Evolutionary conservation across 2,329 filamentous ascomycete genomes (phyloP).

Genomic region (Cephalotrichum gorgonifer): DNA sequence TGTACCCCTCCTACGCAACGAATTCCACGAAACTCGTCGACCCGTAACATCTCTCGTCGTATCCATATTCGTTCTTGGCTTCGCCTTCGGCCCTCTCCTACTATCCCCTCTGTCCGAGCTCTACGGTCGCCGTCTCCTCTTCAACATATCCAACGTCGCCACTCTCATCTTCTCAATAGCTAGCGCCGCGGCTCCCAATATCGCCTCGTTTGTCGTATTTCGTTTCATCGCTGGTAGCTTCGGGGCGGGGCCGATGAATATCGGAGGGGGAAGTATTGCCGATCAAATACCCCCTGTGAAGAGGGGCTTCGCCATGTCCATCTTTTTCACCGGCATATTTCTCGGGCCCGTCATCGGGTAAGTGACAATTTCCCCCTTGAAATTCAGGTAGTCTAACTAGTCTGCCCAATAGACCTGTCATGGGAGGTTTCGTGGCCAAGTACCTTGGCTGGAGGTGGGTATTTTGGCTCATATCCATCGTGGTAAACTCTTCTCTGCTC

Average conservation of each 20-base stretch:
- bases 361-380: too few species aligned
- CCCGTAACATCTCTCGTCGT: too few species aligned
- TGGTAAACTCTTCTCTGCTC: too few species aligned
- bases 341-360: constrained; percentile 35
- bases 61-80: constrained; percentile 56
- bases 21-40: too few species aligned
- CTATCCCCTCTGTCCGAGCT: constrained; percentile 51
- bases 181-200: constrained; percentile 38
- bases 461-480: constrained; percentile 35
- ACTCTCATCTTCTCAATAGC: constrained; percentile 36
- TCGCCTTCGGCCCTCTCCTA: constrained; percentile 46
- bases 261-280: too few species aligned
- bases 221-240: constrained; percentile 51
- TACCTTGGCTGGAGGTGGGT: constrained; percentile 42
- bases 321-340: constrained; percentile 30
- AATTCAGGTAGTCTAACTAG: too few species aligned
- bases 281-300: constrained; percentile 51
- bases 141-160: constrained; percentile 38
- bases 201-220: constrained; percentile 42
- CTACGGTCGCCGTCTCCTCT: constrained; percentile 44
- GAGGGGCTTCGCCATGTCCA: constrained; percentile 46
- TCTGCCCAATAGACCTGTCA: too few species aligned
- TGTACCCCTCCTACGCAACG: too few species aligned
- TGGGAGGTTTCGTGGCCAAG: constrained; percentile 27
- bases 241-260: too few species aligned